phyloP scores from a whole-genome alignment of 331 rosid species.

The Spiraea crenata region DNA sequence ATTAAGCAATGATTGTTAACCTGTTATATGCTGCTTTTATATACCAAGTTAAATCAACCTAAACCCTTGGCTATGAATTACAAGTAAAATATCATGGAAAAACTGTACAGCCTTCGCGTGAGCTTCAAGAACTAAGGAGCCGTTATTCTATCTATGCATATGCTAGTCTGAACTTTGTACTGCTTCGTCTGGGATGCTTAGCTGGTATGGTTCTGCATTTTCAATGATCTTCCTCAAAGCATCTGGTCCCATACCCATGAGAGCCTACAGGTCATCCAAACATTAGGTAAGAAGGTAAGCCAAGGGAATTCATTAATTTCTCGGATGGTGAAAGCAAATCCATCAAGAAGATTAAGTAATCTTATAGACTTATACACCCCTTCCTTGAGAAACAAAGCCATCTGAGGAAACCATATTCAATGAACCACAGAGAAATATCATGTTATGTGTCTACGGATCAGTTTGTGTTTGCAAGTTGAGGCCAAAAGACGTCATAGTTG shows the following conservation, averaged over 20 bases:
- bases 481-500: no score
- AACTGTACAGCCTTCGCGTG: not conserved
- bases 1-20: conserved; percentile 1
- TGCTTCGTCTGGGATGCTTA: conserved; percentile 5
- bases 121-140: not conserved
- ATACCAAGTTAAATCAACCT: not conserved
- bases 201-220: conserved; percentile 49
- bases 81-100: not conserved
- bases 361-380: not conserved
- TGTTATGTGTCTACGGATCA: no score
- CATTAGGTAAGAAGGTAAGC: conserved; percentile 21
- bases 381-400: not conserved
- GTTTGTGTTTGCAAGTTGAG: no score
- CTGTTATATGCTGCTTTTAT: not conserved
- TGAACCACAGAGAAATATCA: not conserved
- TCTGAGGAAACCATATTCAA: not conserved
- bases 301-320: not conserved
- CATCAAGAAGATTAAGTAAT: not conserved
- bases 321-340: not conserved
- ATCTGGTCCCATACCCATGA: conserved; percentile 58
- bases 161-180: conserved; percentile 8
- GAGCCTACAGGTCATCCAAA: conserved; percentile 42
- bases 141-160: not conserved
- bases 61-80: not conserved
- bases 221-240: conserved; percentile 59